Evolutionary conservation across 2,329 filamentous ascomycete genomes (phyloP).

Genomic region (Apiospora koreana): DNA sequence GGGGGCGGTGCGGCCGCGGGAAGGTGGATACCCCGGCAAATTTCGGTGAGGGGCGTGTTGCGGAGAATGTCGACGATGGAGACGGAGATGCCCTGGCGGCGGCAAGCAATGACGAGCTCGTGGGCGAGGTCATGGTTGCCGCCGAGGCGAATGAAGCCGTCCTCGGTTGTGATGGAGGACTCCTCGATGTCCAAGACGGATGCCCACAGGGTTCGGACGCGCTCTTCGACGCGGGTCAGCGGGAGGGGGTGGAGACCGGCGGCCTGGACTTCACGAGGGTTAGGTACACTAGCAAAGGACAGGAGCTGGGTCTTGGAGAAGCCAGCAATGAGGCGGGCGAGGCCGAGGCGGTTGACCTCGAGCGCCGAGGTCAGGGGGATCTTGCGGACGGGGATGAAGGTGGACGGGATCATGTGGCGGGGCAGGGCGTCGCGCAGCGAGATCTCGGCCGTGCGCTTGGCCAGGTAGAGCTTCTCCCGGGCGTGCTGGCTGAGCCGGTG

Average conservation of each 20-base stretch:
- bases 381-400: conserved; percentile 49
- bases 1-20: neutral
- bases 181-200: conserved; percentile 40
- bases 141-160: conserved; percentile 48
- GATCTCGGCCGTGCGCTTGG: conserved; percentile 44
- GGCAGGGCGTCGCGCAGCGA: conserved; percentile 41
- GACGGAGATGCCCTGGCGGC: conserved; percentile 42
- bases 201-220: conserved; percentile 51
- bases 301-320: conserved; percentile 46
- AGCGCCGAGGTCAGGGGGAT: conserved; percentile 52
- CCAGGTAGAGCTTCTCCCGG: conserved; percentile 44
- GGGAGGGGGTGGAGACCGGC: conserved; percentile 46
- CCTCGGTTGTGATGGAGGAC: conserved; percentile 40
- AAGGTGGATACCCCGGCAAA: conserved; percentile 38
- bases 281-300: conserved; percentile 40
- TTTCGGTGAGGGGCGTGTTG: conserved; percentile 43
- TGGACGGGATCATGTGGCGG: conserved; percentile 44
- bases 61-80: conserved; percentile 44
- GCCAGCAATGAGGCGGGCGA: conserved; percentile 46
- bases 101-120: conserved; percentile 45
- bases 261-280: conserved; percentile 37
- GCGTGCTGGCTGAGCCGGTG: conserved; percentile 39
- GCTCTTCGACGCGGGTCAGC: conserved; percentile 47
- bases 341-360: conserved; percentile 50
- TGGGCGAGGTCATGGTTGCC: conserved; percentile 48